These are phyloP conservation scores for grape (Vitis vinifera) DNA, from an alignment of 164 flowering plant species.

Conservation along the genomic window ASM3070453v1 NC_081822.1:11036001-11036500, in stretches of 20 bases:
- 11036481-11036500: constrained; percentile 12
- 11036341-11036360: constrained; percentile 60
- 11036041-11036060: too few relatives aligned
- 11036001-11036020: neutral
- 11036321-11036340: constrained; percentile 66
- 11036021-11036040: too few relatives aligned
- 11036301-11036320: neutral
- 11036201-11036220: neutral
- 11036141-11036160: neutral
- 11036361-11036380: constrained; percentile 53
- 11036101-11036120: neutral
- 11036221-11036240: neutral
- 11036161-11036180: neutral
- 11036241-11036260: neutral
- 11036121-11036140: neutral
- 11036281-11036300: neutral
- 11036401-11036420: constrained; percentile 74
- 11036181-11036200: neutral
- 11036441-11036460: constrained; percentile 52
- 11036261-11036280: neutral
- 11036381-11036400: constrained; percentile 37
- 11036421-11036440: constrained; percentile 61
- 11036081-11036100: too few relatives aligned
- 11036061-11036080: too few relatives aligned
- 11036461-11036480: constrained; percentile 19